Percentiles rank a stretch among this genome's conserved stretches.
Conservation (phyloP, 2,329 filamentous ascomycete species). For the Colletotrichum navitas region DNA sequence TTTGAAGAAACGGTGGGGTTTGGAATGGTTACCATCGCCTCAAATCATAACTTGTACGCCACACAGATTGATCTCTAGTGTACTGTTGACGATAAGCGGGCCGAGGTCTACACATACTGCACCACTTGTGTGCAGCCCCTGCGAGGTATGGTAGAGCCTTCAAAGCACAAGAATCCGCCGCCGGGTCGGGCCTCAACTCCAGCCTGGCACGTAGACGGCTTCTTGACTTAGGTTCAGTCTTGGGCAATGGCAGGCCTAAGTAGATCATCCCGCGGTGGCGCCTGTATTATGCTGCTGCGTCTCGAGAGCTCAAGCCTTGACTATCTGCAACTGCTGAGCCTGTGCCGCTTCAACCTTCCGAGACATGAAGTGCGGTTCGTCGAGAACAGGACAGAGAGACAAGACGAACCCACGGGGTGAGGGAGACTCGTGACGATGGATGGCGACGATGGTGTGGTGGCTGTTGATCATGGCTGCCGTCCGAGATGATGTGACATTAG, state of each 20-base stretch:
- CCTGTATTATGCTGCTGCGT: slow-evolving; percentile 28
- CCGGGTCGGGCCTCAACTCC: slow-evolving; percentile 19
- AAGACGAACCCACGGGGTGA: not conserved
- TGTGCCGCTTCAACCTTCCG: slow-evolving; percentile 16
- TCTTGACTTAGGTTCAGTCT: slow-evolving; percentile 8
- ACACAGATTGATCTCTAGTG: not conserved
- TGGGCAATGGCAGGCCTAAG: slow-evolving; percentile 11
- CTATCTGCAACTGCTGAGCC: slow-evolving; percentile 16
- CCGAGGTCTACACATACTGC: not conserved
- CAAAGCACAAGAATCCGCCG: not conserved
- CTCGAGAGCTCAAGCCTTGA: slow-evolving; percentile 29
- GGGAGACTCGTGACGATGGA: not conserved
- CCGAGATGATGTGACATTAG: slow-evolving; percentile 22
- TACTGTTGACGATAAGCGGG: not conserved
- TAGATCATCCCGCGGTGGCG: slow-evolving; percentile 3
- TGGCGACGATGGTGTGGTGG: not conserved
- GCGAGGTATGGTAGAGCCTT: not conserved
- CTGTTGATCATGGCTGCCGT: slow-evolving; percentile 17
- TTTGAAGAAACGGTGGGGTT: not conserved
- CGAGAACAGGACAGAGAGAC: slow-evolving; percentile 1
- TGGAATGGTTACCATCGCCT: slow-evolving; percentile 11
- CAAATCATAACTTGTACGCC: slow-evolving; percentile 1
- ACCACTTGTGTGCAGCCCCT: not conserved
- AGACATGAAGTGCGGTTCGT: slow-evolving; percentile 17
- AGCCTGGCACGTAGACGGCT: slow-evolving; percentile 1